Base-by-base conservation (phyloP, 2,329 filamentous ascomycete genomes). In the Trichoderma semiorbis region DNA sequence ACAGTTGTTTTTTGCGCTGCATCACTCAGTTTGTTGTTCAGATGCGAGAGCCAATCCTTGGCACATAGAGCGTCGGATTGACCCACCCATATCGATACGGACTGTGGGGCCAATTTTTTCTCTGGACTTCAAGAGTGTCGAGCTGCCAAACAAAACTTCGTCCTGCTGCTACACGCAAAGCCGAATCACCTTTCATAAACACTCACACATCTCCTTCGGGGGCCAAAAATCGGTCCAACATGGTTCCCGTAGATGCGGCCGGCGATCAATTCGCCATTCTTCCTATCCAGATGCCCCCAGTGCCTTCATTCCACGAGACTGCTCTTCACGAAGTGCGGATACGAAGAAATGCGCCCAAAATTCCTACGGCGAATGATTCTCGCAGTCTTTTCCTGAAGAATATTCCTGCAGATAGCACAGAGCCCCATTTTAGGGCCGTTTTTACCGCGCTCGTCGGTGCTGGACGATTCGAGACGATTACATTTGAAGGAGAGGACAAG, bases 311-410 rank as follows among this genome's bases (percentile, higher is more conserved):
- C 72, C 87, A 90, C 28, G 82, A 85, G 55, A 81, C 87, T 57
- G 87, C 90, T 72, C 89, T 89, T 64, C 96, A 98, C 83, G 93
- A 95, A 82, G 85, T 98, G 77, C 97, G 97, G 83, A 83, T 98
- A 70, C 93, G 93, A 75, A 90, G 90, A 70, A 95, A 98, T 81
- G 87, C 91, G 60, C 94, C 95, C 73, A 93, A 92, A 82, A 87
- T 93, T 53, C 90, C 93, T 16, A 92, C 92, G 8, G 85, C 88
- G 69, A 88, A 92, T 80, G 92, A 95, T 76, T 84, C 89, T 18
- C 91, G 95, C 76, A 94, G 93, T 73, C 86, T 99, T 21, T 99
- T 97, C 82, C 80, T 97, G n/a, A 92, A 95, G 74, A 98, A 99
- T 78, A 84, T 97, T 1, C 96, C 96, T 7, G 86, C 92, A 74